Percentiles rank a stretch among this genome's conserved stretches.
These are phyloP conservation scores for Clathrospora elynae DNA, from an alignment of 2,329 filamentous ascomycete genomes.

Conservation along the genomic window DNA sequence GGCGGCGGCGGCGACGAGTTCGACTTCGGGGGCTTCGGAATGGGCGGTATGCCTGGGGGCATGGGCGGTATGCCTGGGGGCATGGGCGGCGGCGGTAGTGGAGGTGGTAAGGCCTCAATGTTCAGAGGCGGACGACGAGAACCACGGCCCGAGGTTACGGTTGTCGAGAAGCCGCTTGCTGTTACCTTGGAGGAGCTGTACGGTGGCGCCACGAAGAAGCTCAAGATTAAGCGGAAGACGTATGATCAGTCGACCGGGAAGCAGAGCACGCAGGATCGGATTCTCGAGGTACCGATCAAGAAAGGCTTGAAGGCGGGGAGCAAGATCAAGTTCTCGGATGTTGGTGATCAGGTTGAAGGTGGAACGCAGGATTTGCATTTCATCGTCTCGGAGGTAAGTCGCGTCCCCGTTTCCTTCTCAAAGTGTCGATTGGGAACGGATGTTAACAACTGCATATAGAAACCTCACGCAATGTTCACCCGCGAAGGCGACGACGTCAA, in stretches of 20 bases:
- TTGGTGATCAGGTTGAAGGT: slow-evolving; percentile 97
- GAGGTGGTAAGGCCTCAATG: slow-evolving; percentile 45
- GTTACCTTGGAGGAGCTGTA: slow-evolving; percentile 88
- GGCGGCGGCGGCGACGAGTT: slow-evolving; percentile 62
- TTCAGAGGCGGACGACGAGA: slow-evolving; percentile 51
- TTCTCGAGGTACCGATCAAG: slow-evolving; percentile 94
- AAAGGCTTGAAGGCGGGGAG: slow-evolving; percentile 93
- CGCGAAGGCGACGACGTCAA: slow-evolving; percentile 88
- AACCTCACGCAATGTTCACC: slow-evolving; percentile 81
- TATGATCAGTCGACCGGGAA: slow-evolving; percentile 82
- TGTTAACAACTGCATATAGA: slow-evolving; percentile 59
- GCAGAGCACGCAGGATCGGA: slow-evolving; percentile 83
- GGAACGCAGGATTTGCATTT: slow-evolving; percentile 96
- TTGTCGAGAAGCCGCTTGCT: slow-evolving; percentile 82
- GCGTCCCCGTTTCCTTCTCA: neutral
- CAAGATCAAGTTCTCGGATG: slow-evolving; percentile 97
- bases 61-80: slow-evolving; percentile 44
- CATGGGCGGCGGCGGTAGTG: slow-evolving; percentile 59
- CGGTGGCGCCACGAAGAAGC: slow-evolving; percentile 88
- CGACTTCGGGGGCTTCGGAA: slow-evolving; percentile 48
- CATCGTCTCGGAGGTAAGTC: slow-evolving; percentile 85
- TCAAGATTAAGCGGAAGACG: slow-evolving; percentile 96
- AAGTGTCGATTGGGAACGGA: neutral
- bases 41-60: slow-evolving; percentile 42
- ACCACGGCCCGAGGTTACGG: slow-evolving; percentile 81